Base-by-base conservation (phyloP, 2,329 filamentous ascomycete genomes). In the Paecilomyces dactylethromorphus region DNA sequence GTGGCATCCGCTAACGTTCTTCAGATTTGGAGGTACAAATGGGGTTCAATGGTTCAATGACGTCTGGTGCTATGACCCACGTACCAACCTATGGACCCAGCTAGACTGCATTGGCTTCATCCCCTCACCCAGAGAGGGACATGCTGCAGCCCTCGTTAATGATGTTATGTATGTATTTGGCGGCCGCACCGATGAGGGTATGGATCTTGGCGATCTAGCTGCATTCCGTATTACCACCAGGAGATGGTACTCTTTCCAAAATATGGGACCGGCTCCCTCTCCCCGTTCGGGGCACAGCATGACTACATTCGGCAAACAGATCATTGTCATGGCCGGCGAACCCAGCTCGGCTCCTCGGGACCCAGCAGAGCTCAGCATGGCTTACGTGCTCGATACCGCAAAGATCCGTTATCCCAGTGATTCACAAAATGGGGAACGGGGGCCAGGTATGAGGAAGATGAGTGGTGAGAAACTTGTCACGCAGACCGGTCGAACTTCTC, bases 81-180 rank as follows among this genome's bases (percentile, higher is more conserved):
- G 86, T 58, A 79, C 84, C 53, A 97, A 97, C 73, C 79, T 83
- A 58, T 99, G 94, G 94, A 79, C 86, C 10, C 89, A 95, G 71
- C 82, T 96, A 58, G 93, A 97, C 69, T 99, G 94, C 72, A 97
- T 97, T 68, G 94, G 94, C 35, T 99, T 97, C 74, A 97, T 99
- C 60, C 94, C 95, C 1, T 88, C 92, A 1, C 88, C 93, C 18
- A 86, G 94, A 61, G 94, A 99, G 80, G 94, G 94, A 3, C 94
- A 99, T 73, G 92, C 95, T 12, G 91, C 94, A 13, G 88, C 93
- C 3, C 81, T 99, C 21, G 92, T 99, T 51, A 91, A 94, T 72
- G 94, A 99, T 71, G 94, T 97, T 60, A 99, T 99, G 95, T 99
- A 99, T 78, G 87, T 99, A 61, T 99, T 99, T 73, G 95, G 95